Evolutionary conservation across 2,329 filamentous ascomycete genomes (phyloP).

Genomic region (Colletotrichum tamarilloi): DNA sequence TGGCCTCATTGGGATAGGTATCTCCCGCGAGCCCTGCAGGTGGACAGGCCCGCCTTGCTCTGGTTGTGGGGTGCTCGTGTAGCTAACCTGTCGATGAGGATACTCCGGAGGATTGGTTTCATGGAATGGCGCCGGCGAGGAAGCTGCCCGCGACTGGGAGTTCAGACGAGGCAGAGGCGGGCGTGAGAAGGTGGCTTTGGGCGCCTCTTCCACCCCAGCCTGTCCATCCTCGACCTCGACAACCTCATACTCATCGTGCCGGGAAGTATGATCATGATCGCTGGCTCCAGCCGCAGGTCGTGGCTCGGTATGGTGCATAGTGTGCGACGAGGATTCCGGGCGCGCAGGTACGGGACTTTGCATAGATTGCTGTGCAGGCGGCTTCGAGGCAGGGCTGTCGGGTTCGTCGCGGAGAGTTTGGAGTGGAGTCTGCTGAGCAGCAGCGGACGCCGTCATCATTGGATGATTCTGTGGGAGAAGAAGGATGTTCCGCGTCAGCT

Average conservation of each 20-base stretch:
- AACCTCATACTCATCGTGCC: slow-evolving; percentile 34
- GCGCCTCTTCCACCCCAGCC: slow-evolving; percentile 20
- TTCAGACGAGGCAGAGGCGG: slow-evolving; percentile 35
- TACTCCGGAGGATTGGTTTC: slow-evolving; percentile 18
- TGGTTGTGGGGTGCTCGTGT: slow-evolving; percentile 18
- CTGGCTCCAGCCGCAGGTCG: slow-evolving; percentile 1
- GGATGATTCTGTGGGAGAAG: slow-evolving; percentile 18
- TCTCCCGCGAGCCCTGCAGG: slow-evolving; percentile 32
- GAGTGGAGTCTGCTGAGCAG: slow-evolving; percentile 32
- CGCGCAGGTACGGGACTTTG: slow-evolving; percentile 19
- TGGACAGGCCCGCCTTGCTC: slow-evolving; percentile 29
- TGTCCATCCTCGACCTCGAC: slow-evolving; percentile 31
- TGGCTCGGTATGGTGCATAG: slow-evolving; percentile 21
- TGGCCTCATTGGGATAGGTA: slow-evolving; percentile 32
- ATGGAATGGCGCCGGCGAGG: slow-evolving; percentile 11
- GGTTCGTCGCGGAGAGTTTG: slow-evolving; percentile 20
- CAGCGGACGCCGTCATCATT: slow-evolving; percentile 32
- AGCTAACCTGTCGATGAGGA: slow-evolving; percentile 16
- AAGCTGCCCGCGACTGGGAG: slow-evolving; percentile 33
- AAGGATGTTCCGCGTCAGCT: slow-evolving; percentile 22
- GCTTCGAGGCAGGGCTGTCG: slow-evolving; percentile 18
- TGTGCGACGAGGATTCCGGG: slow-evolving; percentile 15
- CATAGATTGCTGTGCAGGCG: slow-evolving; percentile 13
- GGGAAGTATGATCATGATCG: slow-evolving; percentile 26
- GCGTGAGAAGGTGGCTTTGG: slow-evolving; percentile 10